These are phyloP conservation scores for Alternaria ethzedia DNA, from an alignment of 2,329 filamentous ascomycete genomes.

Conservation along the genomic window DNA sequence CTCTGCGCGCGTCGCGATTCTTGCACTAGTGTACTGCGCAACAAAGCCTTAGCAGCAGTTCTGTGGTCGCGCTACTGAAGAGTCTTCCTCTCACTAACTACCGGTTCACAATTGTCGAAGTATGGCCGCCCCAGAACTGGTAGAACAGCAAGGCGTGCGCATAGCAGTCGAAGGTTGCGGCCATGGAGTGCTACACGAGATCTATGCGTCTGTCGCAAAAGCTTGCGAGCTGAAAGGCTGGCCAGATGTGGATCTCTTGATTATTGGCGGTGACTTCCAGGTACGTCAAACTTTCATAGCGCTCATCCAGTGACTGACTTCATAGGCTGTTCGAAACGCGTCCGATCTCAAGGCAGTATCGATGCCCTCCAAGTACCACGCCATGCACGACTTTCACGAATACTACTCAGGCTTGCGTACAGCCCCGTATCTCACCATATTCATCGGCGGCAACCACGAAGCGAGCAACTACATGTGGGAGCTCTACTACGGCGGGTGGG, in stretches of 20 bases:
- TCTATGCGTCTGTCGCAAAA: slow-evolving; percentile 78
- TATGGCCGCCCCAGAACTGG: slow-evolving; percentile 37
- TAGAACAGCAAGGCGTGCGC: slow-evolving; percentile 58
- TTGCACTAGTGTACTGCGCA: slow-evolving; percentile 5
- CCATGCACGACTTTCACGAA: slow-evolving; percentile 88
- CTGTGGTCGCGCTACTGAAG: too few relatives aligned
- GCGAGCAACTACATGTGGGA: slow-evolving; percentile 90
- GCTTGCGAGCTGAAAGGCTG: slow-evolving; percentile 75
- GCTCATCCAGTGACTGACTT: slow-evolving; percentile 20
- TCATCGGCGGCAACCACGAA: slow-evolving; percentile 95
- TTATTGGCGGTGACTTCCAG: slow-evolving; percentile 97
- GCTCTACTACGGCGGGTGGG: slow-evolving; percentile 96
- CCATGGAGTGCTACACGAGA: slow-evolving; percentile 88
- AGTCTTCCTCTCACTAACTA: neutral
- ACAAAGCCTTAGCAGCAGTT: neutral
- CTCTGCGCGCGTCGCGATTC: neutral
- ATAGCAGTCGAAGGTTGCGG: slow-evolving; percentile 90
- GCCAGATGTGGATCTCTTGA: slow-evolving; percentile 84
- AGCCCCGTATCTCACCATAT: slow-evolving; percentile 89
- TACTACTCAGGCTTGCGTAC: slow-evolving; percentile 82
- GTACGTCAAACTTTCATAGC: slow-evolving; percentile 50
- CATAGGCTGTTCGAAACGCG: slow-evolving; percentile 82
- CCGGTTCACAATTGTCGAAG: neutral
- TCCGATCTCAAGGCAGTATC: slow-evolving; percentile 88
- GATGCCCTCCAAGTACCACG: slow-evolving; percentile 85